Conservation (phyloP, 208 protist species). For the Tetramitus jugosus region DNA sequence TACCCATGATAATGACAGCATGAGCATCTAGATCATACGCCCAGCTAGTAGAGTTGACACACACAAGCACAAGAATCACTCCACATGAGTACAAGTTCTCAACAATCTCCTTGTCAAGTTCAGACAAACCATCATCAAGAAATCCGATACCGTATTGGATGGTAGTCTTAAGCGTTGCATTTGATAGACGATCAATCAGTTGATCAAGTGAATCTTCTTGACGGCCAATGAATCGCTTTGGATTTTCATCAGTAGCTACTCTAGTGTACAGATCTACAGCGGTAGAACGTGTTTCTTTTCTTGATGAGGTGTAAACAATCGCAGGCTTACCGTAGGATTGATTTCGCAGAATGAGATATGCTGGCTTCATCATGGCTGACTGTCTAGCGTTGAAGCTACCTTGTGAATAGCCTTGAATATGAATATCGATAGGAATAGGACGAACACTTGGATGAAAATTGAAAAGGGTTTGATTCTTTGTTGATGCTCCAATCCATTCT, state of each 20-base stretch:
- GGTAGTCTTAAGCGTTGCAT: background rate
- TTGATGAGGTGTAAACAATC: constrained; percentile 77
- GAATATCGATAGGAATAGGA: constrained; percentile 67
- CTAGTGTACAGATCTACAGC: constrained; percentile 64
- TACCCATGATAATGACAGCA: constrained; percentile 88
- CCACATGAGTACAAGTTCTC: constrained; percentile 49
- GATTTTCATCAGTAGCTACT: constrained; percentile 40
- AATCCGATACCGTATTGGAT: constrained; percentile 79
- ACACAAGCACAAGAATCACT: constrained; percentile 64
- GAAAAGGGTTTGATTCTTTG: constrained; percentile 42
- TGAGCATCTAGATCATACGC: constrained; percentile 85
- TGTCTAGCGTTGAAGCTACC: constrained; percentile 71
- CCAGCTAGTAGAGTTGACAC: constrained; percentile 76
- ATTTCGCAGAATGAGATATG: constrained; percentile 53
- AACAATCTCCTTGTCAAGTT: constrained; percentile 29
- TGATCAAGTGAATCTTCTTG: background rate
- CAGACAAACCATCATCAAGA: constrained; percentile 61
- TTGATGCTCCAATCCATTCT: constrained; percentile 59
- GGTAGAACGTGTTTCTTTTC: constrained; percentile 69
- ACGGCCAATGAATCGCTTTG: constrained; percentile 38
- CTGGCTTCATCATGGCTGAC: constrained; percentile 83
- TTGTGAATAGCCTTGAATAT: constrained; percentile 58
- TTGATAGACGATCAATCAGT: background rate
- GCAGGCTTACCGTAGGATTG: constrained; percentile 58
- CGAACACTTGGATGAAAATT: constrained; percentile 76